phyloP scores from a whole-genome alignment of 768 basidiomycete species.

The Hericium coralloides region DNA sequence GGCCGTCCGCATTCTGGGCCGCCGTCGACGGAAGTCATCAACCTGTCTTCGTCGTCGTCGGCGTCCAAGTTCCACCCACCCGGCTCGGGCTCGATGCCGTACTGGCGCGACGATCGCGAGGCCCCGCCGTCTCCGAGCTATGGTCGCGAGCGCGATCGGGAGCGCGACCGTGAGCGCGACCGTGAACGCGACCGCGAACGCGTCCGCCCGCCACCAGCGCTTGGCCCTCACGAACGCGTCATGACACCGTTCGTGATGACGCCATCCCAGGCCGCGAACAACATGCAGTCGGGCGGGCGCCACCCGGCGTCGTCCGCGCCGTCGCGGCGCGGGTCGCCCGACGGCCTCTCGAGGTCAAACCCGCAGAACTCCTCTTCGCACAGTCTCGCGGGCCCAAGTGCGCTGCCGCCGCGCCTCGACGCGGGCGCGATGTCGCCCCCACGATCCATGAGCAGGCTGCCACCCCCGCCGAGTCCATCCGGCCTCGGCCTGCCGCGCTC shows the following conservation, averaged over 20 bases:
- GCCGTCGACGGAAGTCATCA: conserved; percentile 9
- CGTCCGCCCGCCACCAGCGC: conserved; percentile 14
- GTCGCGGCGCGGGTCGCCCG: conserved; percentile 9
- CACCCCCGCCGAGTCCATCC: not conserved
- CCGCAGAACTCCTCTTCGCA: not conserved
- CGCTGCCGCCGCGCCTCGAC: not conserved
- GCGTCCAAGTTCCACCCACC: not conserved
- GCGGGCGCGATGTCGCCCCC: not conserved
- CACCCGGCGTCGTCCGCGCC: conserved; percentile 1
- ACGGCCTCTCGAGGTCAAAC: not conserved
- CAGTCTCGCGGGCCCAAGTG: not conserved
- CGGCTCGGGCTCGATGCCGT: not conserved
- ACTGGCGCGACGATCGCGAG: conserved; percentile 9
- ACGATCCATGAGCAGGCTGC: not conserved
- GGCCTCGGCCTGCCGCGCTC: not conserved
- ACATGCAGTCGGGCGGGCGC: not conserved
- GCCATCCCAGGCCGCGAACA: conserved; percentile 4
- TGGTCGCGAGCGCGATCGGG: conserved; percentile 16
- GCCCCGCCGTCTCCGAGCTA: conserved; percentile 10
- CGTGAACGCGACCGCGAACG: conserved; percentile 6
- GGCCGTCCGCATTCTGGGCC: conserved; percentile 1
- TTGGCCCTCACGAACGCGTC: conserved; percentile 20
- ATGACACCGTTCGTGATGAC: conserved; percentile 23
- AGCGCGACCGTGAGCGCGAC: conserved; percentile 20
- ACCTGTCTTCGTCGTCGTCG: conserved; percentile 1